These are phyloP conservation scores for Pythium insidiosum DNA, from an alignment of 352 stramenopile species.

Conservation along the genomic window DNA sequence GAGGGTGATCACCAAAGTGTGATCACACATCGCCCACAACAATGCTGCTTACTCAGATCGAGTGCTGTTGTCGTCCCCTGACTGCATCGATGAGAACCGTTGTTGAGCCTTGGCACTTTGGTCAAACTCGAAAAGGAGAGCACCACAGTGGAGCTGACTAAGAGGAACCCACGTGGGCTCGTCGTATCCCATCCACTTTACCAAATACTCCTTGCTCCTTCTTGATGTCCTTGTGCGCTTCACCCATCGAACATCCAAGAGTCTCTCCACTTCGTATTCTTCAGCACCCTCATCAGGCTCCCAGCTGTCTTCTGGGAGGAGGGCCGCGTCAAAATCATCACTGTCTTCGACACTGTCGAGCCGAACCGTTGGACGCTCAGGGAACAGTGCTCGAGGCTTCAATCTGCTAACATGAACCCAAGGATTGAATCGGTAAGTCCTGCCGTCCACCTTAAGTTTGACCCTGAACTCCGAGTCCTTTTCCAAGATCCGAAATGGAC, in stretches of 20 bases:
- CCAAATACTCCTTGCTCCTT: conserved; percentile 9
- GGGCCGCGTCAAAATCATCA: conserved; percentile 18
- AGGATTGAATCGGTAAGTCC: neutral
- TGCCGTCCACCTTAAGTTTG: neutral
- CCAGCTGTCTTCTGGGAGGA: conserved; percentile 18
- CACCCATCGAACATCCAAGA: conserved; percentile 6
- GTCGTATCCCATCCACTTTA: conserved; percentile 12
- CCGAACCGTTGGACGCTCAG: too few relatives aligned
- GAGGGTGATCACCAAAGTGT: too few relatives aligned
- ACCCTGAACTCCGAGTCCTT: neutral
- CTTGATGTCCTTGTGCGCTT: neutral
- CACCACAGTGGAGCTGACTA: conserved; percentile 2
- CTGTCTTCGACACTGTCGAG: too few relatives aligned
- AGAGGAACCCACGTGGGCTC: conserved; percentile 10
- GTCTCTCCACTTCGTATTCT: conserved; percentile 11
- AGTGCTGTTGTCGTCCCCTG: too few relatives aligned
- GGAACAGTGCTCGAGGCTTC: neutral
- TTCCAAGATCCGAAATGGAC: neutral
- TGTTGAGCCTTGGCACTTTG: too few relatives aligned
- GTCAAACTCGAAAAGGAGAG: conserved; percentile 13
- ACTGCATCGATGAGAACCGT: too few relatives aligned
- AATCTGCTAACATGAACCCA: neutral
- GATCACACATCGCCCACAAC: too few relatives aligned
- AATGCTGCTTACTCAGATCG: too few relatives aligned
- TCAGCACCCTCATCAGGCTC: conserved; percentile 1